Evolutionary conservation across 257 asterid species (phyloP).

Genomic region (Paraleonurus japonicus): DNA sequence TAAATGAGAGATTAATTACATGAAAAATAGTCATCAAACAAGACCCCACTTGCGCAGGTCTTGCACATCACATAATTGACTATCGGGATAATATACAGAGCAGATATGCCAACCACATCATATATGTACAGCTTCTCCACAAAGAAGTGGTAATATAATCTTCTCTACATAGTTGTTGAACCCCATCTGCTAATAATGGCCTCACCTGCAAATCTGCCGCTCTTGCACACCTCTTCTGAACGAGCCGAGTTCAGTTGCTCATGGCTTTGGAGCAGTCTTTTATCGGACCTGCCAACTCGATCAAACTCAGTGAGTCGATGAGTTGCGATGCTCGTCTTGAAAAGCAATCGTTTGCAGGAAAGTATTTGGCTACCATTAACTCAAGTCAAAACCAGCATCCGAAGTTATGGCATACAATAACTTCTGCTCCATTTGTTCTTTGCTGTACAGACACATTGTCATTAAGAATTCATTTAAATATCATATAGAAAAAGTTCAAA

Average conservation of each 20-base stretch:
- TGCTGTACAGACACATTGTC: conserved; percentile 46
- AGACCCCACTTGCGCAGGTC: conserved; percentile 36
- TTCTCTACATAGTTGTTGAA: conserved; percentile 33
- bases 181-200: conserved; percentile 10
- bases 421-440: conserved; percentile 88
- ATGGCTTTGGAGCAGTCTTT: background rate
- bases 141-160: conserved; percentile 11
- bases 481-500: background rate
- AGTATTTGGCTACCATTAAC: conserved; percentile 40
- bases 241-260: background rate
- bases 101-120: conserved; percentile 12
- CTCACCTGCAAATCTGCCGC: conserved; percentile 9
- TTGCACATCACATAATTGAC: background rate
- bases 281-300: background rate
- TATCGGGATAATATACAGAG: conserved; percentile 25
- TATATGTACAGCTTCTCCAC: conserved; percentile 24
- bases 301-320: background rate
- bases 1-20: background rate
- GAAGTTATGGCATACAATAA: conserved; percentile 81
- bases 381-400: conserved; percentile 93
- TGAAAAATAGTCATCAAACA: background rate
- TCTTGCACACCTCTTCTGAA: background rate
- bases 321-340: conserved; percentile 1
- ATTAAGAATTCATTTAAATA: background rate
- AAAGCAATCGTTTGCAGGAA: conserved; percentile 11